A percentile compares a stretch with the other conserved stretches of the same genome.
Conservation (phyloP, 2,329 filamentous ascomycete species). For the Fusarium palustre region DNA sequence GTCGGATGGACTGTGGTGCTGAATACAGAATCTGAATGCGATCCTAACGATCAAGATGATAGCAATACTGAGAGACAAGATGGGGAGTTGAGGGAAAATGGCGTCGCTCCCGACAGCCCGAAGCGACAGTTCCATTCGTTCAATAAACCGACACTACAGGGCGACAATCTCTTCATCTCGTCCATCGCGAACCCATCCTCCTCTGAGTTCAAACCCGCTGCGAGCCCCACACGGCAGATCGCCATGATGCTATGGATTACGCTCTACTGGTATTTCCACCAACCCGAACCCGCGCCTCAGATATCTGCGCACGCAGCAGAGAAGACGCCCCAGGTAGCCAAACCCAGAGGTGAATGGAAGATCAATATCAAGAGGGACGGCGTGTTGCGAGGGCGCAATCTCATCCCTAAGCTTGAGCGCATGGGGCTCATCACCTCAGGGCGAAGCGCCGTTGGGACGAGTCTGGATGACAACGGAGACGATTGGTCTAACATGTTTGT, state of each 20-base stretch:
- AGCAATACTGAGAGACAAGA: slow-evolving; percentile 42
- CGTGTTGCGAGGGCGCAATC: slow-evolving; percentile 84
- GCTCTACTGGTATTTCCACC: slow-evolving; percentile 97
- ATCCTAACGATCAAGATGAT: slow-evolving; percentile 43
- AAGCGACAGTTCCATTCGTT: slow-evolving; percentile 59
- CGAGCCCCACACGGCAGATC: slow-evolving; percentile 86
- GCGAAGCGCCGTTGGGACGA: slow-evolving; percentile 78
- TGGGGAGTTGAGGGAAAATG: slow-evolving; percentile 36
- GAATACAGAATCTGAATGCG: slow-evolving; percentile 66
- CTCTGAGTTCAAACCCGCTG: slow-evolving; percentile 81
- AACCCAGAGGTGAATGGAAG: slow-evolving; percentile 86
- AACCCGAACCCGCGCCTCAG: slow-evolving; percentile 75
- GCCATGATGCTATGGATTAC: slow-evolving; percentile 98
- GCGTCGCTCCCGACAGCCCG: slow-evolving; percentile 29
- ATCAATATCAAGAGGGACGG: slow-evolving; percentile 88
- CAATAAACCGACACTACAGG: slow-evolving; percentile 77
- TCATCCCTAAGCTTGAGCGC: slow-evolving; percentile 90
- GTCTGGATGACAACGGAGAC: slow-evolving; percentile 69
- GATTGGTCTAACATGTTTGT: slow-evolving; percentile 87
- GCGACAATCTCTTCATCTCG: slow-evolving; percentile 90
- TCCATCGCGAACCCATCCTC: slow-evolving; percentile 87
- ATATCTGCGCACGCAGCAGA: slow-evolving; percentile 72
- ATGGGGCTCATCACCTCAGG: slow-evolving; percentile 87
- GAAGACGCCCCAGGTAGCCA: slow-evolving; percentile 74
- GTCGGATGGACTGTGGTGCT: slow-evolving; percentile 92